These are phyloP conservation scores for Phaeomoniella chlamydospora DNA, from an alignment of 2,329 filamentous ascomycete genomes.

Conservation along the genomic window DNA sequence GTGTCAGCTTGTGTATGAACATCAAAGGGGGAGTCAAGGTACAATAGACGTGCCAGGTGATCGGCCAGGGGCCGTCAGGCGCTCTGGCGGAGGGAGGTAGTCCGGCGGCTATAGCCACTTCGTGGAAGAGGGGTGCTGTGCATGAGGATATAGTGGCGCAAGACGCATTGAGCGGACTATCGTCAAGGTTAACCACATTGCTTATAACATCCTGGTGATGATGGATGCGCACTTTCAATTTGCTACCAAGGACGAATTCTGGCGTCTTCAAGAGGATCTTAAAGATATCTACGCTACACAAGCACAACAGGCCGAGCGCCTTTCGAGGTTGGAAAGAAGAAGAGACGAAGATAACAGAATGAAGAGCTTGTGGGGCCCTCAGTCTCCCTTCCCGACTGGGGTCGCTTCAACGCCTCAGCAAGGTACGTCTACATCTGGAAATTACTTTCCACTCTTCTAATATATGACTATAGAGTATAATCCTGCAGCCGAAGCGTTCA, in stretches of 20 bases:
- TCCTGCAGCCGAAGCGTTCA: slow-evolving; percentile 71
- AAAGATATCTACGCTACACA: slow-evolving; percentile 46
- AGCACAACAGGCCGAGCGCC: slow-evolving; percentile 45
- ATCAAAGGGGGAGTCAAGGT: too few species aligned
- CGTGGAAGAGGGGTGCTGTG: not conserved
- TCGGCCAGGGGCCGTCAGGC: not conserved
- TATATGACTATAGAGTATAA: slow-evolving; percentile 50
- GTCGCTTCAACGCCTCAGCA: slow-evolving; percentile 73
- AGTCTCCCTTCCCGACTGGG: slow-evolving; percentile 77
- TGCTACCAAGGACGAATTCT: slow-evolving; percentile 50
- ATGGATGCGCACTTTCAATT: slow-evolving; percentile 54
- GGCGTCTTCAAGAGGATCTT: slow-evolving; percentile 49
- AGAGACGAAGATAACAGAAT: slow-evolving; percentile 48
- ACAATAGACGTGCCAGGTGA: not conserved
- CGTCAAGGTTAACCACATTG: too few species aligned
- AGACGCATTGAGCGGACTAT: too few species aligned
- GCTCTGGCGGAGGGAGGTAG: not conserved
- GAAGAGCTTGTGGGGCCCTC: slow-evolving; percentile 77
- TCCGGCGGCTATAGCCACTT: not conserved
- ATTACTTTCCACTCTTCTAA: slow-evolving; percentile 3
- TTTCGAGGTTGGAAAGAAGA: slow-evolving; percentile 45
- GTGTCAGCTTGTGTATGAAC: too few species aligned
- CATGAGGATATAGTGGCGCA: too few species aligned
- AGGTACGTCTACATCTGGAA: slow-evolving; percentile 40
- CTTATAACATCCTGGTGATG: too few species aligned